phyloP scores from a whole-genome alignment of 176 grass and related monocot genomes.

The Eleusine coracana region DNA sequence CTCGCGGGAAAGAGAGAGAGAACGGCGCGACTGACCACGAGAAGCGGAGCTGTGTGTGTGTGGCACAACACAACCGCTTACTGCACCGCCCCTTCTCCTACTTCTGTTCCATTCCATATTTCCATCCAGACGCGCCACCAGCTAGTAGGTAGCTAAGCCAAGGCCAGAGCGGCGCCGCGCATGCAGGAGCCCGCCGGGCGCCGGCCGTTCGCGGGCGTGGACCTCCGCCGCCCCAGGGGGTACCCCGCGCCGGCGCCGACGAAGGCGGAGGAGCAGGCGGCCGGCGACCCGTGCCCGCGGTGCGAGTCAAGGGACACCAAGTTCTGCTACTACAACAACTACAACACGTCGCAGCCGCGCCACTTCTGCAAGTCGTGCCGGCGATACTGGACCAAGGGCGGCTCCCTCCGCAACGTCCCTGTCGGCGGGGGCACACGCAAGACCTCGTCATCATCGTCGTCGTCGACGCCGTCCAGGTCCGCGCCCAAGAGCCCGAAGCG shows the following conservation, averaged over 20 bases:
- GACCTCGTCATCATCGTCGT: background rate
- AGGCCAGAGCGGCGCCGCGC: slow-evolving; percentile 1
- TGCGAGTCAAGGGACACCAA: slow-evolving; percentile 80
- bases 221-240: slow-evolving; percentile 57
- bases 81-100: background rate
- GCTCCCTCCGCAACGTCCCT: slow-evolving; percentile 79
- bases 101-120: background rate
- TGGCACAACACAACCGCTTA: background rate
- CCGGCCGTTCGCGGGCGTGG: slow-evolving; percentile 53
- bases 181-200: slow-evolving; percentile 43
- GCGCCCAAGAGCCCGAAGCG: slow-evolving; percentile 12
- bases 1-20: slow-evolving; percentile 10
- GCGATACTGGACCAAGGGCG: slow-evolving; percentile 95
- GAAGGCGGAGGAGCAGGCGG: background rate
- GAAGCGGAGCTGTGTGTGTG: background rate
- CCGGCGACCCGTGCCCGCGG: slow-evolving; percentile 56
- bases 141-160: no score
- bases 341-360: slow-evolving; percentile 90
- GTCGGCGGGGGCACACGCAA: slow-evolving; percentile 76
- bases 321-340: slow-evolving; percentile 99
- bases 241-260: slow-evolving; percentile 8
- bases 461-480: background rate
- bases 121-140: background rate
- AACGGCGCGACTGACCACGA: background rate
- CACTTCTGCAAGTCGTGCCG: slow-evolving; percentile 93